Evolutionary conservation across 768 basidiomycete genomes (phyloP).

Genomic region (Leccinum uliginosum): DNA sequence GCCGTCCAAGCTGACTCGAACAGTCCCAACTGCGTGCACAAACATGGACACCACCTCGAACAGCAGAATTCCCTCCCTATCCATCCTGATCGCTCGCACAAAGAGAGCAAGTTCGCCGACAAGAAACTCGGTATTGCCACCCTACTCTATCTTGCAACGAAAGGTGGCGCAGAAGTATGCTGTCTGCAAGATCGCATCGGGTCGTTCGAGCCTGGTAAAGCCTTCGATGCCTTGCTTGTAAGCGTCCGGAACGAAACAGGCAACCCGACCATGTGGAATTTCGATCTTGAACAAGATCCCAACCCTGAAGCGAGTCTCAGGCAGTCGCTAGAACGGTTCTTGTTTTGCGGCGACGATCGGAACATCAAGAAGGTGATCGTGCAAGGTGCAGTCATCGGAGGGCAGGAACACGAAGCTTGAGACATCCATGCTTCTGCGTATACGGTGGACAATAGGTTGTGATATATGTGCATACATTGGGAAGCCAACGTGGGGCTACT

Average conservation of each 20-base stretch:
- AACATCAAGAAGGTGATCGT: constrained; percentile 84
- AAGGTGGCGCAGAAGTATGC: constrained; percentile 87
- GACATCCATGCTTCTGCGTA: constrained; percentile 1
- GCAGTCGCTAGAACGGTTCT: constrained; percentile 71
- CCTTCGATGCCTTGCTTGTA: constrained; percentile 85
- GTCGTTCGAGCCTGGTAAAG: constrained; percentile 75
- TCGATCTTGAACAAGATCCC: constrained; percentile 34
- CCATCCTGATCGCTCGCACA: background rate
- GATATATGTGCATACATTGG: background rate
- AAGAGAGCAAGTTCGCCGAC: constrained; percentile 39
- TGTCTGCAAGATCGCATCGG: constrained; percentile 64
- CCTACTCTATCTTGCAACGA: constrained; percentile 85
- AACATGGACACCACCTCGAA: background rate
- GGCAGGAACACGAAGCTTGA: constrained; percentile 38
- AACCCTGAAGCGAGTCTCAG: constrained; percentile 36
- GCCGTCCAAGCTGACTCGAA: constrained; percentile 40
- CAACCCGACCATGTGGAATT: constrained; percentile 55
- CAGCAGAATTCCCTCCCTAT: background rate
- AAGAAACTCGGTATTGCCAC: constrained; percentile 70
- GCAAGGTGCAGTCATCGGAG: constrained; percentile 75
- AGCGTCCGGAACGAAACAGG: constrained; percentile 48
- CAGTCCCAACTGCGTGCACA: background rate
- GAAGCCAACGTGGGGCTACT: constrained; percentile 1
- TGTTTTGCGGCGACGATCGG: constrained; percentile 84
- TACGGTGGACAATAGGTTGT: constrained; percentile 2